Base-by-base conservation (phyloP, 1,284 basidiomycete genomes). In the Marasmius oreades region DNA sequence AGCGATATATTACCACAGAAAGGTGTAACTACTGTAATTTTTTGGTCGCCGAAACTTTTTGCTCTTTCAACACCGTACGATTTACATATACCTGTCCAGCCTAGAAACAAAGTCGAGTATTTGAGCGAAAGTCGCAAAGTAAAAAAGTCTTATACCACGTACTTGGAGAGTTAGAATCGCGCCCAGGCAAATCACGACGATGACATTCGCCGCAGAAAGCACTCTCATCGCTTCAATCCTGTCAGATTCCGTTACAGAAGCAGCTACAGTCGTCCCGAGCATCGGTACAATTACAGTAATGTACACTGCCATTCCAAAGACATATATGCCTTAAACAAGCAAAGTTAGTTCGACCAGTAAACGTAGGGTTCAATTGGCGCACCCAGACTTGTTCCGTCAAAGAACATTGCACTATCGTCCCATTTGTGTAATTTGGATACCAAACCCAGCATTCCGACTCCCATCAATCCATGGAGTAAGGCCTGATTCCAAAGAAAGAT, bases 381-480 rank as follows among this genome's bases (percentile, higher is more conserved):
- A 93, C 92, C 90, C 59, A 95, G 73, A 62, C 84, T 85, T 26
- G 87, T 85, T 37, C 93, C 93, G 70, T 95, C 93, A 69, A 96
- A 96, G 76, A 92, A 93, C 74, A 94, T 82, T 14, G 93, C 93
- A 63, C 88, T 92, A 66, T 95, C 93, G 69, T 86, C 86, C 92
- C 93, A 95, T 61, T 78, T 81, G 71, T 90, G 79, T 59, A 95
- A 76, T 72, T 95, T 95, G 55, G 82, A 78, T 14, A 93, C 66
- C 55, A 93, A 76, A 3, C 86, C 86, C 26, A 88, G 62, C 45
- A 95, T 69, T 16, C 91, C 90, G 7, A 93, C 76, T 16, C 81
- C 87, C 57, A 93, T 80, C 69, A 94, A 84, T 37, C 82, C 88
- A 70, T 95, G 93, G 61, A 95, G 77, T 51, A 95, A 76, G 0